A percentile compares a stretch with the other conserved stretches of the same genome.
These are phyloP conservation scores for Cucurbita maxima DNA, from an alignment of 306 rosid genomes.

Conservation along the genomic window DNA sequence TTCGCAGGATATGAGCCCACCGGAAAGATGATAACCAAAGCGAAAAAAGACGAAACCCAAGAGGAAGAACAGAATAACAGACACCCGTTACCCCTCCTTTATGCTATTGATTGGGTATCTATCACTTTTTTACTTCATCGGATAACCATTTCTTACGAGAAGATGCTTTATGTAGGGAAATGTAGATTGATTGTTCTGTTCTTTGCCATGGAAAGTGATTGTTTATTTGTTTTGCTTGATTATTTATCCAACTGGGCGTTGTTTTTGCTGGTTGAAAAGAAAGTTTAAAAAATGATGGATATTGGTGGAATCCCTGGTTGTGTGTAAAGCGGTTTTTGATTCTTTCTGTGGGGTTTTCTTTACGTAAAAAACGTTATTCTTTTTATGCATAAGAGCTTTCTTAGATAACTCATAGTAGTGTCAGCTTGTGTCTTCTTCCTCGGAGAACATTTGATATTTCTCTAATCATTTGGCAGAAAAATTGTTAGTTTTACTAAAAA, in stretches of 20 bases:
- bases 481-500: background rate
- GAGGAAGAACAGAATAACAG: background rate
- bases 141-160: background rate
- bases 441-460: background rate
- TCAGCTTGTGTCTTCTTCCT: background rate
- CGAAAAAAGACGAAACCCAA: conserved; percentile 8
- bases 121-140: background rate
- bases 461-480: conserved; percentile 1
- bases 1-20: background rate
- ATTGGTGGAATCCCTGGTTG: conserved; percentile 6
- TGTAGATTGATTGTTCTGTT: background rate
- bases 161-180: conserved; percentile 1
- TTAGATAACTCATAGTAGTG: background rate
- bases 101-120: background rate
- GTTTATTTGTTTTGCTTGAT: background rate
- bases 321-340: conserved; percentile 3
- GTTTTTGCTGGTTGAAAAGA: background rate
- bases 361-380: background rate
- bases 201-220: background rate
- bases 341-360: background rate
- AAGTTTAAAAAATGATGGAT: conserved; percentile 7
- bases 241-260: background rate
- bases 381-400: background rate
- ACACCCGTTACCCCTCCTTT: background rate
- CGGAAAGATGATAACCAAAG: background rate